These are phyloP conservation scores for Lippia alba DNA, from an alignment of 305 asterid genomes.

Conservation along the genomic window DNA sequence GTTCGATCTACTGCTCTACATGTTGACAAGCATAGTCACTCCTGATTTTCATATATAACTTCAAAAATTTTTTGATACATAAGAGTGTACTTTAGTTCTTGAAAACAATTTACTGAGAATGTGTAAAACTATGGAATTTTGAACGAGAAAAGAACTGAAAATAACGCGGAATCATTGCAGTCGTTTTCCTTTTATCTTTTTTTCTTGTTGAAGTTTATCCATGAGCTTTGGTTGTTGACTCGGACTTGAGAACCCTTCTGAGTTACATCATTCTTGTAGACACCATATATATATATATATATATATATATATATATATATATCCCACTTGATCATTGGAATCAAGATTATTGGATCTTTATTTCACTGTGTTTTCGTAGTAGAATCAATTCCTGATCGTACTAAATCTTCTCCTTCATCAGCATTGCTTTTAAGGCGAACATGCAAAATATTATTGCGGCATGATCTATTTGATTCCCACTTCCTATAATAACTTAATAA, in stretches of 20 bases:
- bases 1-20: background rate
- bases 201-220: conserved; percentile 8
- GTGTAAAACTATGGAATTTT: background rate
- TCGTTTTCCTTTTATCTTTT: background rate
- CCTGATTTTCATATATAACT: no score
- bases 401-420: conserved; percentile 34
- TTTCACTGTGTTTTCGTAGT: background rate
- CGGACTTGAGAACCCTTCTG: no score
- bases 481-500: background rate
- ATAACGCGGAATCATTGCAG: background rate
- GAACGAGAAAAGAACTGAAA: background rate
- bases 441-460: conserved; percentile 17
- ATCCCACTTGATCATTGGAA: conserved; percentile 31
- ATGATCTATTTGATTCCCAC: conserved; percentile 41
- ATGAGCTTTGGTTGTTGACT: background rate
- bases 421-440: conserved; percentile 30
- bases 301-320: no score
- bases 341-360: background rate
- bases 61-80: no score
- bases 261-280: no score
- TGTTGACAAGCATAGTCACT: background rate
- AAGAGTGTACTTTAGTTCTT: no score
- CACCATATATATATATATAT: no score
- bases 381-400: conserved; percentile 38
- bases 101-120: no score